Percentiles rank a stretch among this genome's conserved stretches.
Evolutionary conservation across 495 filamentous ascomycete species (phyloP).

Genomic region (Talaromyces nanjingensis): DNA sequence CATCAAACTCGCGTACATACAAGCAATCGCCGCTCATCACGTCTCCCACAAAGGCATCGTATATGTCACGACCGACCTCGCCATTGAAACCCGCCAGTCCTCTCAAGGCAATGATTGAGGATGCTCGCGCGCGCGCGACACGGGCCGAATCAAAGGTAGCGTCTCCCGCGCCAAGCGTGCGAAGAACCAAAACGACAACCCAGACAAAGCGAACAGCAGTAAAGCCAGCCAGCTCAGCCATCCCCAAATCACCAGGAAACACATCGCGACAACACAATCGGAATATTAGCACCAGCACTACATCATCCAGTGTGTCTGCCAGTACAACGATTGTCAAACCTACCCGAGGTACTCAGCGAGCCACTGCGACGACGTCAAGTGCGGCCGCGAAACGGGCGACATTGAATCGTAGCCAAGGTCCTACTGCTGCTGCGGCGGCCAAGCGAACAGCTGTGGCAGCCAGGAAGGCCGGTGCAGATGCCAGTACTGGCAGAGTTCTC

Average conservation of each 20-base stretch:
- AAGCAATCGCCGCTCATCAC: constrained; percentile 50
- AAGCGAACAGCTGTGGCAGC: constrained; percentile 28
- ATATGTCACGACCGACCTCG: constrained; percentile 45
- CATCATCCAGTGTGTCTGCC: constrained; percentile 39
- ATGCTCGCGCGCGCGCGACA: constrained; percentile 23
- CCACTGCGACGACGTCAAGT: constrained; percentile 38
- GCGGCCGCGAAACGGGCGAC: constrained; percentile 38
- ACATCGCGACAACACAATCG: constrained; percentile 40
- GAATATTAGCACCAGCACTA: constrained; percentile 26
- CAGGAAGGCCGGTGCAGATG: constrained; percentile 30
- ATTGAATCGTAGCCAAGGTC: constrained; percentile 23
- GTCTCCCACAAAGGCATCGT: constrained; percentile 38
- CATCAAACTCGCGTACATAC: constrained; percentile 66
- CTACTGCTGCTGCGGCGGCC: constrained; percentile 23
- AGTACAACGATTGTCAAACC: constrained; percentile 56
- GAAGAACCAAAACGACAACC: constrained; percentile 18
- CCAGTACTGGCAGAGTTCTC: constrained; percentile 35
- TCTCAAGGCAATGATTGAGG: constrained; percentile 32
- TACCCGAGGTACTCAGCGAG: constrained; percentile 40
- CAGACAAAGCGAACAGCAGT: constrained; percentile 21
- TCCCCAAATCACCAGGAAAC: constrained; percentile 28
- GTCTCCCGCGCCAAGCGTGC: constrained; percentile 13
- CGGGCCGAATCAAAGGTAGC: constrained; percentile 20
- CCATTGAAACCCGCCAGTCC: constrained; percentile 47
- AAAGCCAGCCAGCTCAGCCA: constrained; percentile 22